Evolutionary conservation across 129 eudicot species (phyloP), one percentile per base, ranked within the genome.

Genomic region (Smallanthus sonchifolius): DNA sequence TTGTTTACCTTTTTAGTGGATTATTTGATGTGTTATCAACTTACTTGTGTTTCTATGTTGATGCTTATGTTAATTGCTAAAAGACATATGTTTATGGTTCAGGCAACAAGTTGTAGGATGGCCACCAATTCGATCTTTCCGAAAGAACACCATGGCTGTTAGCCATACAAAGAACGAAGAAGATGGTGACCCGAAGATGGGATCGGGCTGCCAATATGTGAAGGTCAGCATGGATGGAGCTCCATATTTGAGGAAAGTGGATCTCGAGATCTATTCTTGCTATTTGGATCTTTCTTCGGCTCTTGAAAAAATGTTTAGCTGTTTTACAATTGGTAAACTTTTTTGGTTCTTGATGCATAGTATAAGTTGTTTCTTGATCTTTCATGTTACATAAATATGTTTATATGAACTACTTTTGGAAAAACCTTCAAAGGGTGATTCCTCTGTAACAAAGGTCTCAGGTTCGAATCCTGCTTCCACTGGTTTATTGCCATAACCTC

Each of bases 171-270:
- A 89, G 84, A 83, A 59, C 9, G 77, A 76, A 54, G 84, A 67
- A 47, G 81, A 81, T 7, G 73, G 48, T 2, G 88, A 86, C 47
- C 81, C 60, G 4, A 84, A 86, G 76, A 66, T 59, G 44, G 89
- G 87, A 19, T 61, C 88, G 2, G 80, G 85, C 3, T 84, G 85
- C 45, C 77, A 73, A 6, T 88, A 81, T 64, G 89, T 88, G 24
- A 88, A 88, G 51, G 95, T 88, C 70, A 88, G 95, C 71, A 88
- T 88, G 95, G 95, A 88, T 74, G 95, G 95, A 65, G 95, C 96
- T 28, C 96, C 96, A 20, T 89, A 89, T 70, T 87, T 89, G 51
- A 84, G 96, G 83, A 89, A 89, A 82, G 88, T 89, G 52, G 91
- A 89, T 82, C 89, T 86, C 38, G 78, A 75, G 72, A 84, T 70